Base-by-base conservation (phyloP, 73 alveolate species). In the Breviolum minutum region DNA sequence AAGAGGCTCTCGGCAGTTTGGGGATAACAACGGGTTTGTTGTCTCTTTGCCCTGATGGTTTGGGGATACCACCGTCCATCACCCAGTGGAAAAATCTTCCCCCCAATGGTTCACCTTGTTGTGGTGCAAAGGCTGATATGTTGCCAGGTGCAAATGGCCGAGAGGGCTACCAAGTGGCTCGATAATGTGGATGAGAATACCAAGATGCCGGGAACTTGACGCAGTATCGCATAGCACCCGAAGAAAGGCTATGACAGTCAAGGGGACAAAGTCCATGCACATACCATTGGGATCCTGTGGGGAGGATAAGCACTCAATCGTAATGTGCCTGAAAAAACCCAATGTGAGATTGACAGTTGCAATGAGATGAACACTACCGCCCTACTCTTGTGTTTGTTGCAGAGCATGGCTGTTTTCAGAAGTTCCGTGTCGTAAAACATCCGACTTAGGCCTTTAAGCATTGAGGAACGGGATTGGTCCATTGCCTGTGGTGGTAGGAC, bases 61-160 rank as follows among this genome's bases (percentile, higher is more conserved):
- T 30, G 13, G 81, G 81, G 19, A 20, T 20, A 71, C 26, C 81
- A 16, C 81, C 81, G 40, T 0, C 19, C 32, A 12, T 12, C 26
- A 8, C 29, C 54, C 54, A 40, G 54, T 40, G 54, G 54, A 40
- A 40, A 40, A 40, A 40, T 40, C 5, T 40, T 40, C 54, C 54
- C 54, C 3, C 54, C 0, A 40, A 40, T 40, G 54, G 54, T 71
- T 7, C 81, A 20, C 40, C 81, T 20, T 26, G 32, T 71, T n/a
- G n/a, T n/a, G n/a, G n/a, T n/a, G n/a, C n/a, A n/a, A n/a, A n/a
- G n/a, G n/a, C 26, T n/a, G 27, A 29, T 13, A 14, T 9, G 79
- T 13, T 60, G 74, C 16, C 14, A 92, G 97, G 97, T 92, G 90
- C 97, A 92, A 83, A 92, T 92, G 97, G 97, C 97, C 20, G 97